phyloP scores from a whole-genome alignment of 805 yeast genomes.

The Torulaspora delbrueckii region DNA sequence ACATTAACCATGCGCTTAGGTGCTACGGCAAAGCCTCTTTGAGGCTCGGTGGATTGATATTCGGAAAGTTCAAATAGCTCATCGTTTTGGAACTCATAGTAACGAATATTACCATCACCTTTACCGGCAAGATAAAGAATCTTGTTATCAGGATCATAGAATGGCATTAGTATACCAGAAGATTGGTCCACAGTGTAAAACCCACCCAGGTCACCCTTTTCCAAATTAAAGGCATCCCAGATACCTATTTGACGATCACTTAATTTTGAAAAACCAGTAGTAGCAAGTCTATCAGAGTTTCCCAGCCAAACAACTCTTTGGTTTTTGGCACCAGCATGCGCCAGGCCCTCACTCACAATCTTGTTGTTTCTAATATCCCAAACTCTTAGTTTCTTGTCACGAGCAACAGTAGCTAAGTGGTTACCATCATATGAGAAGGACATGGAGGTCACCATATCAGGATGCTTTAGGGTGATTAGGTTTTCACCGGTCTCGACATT shows the following conservation, averaged over 20 bases:
- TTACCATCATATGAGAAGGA: constrained; percentile 88
- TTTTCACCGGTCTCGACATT: constrained; percentile 71
- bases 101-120: constrained; percentile 96
- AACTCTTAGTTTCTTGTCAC: constrained; percentile 84
- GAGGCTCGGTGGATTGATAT: constrained; percentile 83
- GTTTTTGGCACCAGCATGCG: constrained; percentile 90
- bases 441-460: constrained; percentile 89
- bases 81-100: constrained; percentile 84
- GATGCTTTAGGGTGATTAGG: constrained; percentile 70
- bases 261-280: constrained; percentile 90
- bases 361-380: constrained; percentile 84
- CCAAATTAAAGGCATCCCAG: constrained; percentile 78
- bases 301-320: constrained; percentile 90
- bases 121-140: constrained; percentile 90
- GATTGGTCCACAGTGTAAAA: constrained; percentile 82
- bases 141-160: constrained; percentile 74
- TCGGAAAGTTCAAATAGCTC: constrained; percentile 81
- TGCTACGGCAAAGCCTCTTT: constrained; percentile 89
- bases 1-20: constrained; percentile 80
- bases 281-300: constrained; percentile 72
- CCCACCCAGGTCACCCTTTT: constrained; percentile 83
- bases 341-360: constrained; percentile 75
- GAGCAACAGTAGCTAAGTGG: constrained; percentile 77
- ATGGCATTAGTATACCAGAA: constrained; percentile 91
- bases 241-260: constrained; percentile 94